These are phyloP conservation scores for Phytophthora ramorum DNA, from an alignment of 352 stramenopile species.

Conservation along the genomic window DNA sequence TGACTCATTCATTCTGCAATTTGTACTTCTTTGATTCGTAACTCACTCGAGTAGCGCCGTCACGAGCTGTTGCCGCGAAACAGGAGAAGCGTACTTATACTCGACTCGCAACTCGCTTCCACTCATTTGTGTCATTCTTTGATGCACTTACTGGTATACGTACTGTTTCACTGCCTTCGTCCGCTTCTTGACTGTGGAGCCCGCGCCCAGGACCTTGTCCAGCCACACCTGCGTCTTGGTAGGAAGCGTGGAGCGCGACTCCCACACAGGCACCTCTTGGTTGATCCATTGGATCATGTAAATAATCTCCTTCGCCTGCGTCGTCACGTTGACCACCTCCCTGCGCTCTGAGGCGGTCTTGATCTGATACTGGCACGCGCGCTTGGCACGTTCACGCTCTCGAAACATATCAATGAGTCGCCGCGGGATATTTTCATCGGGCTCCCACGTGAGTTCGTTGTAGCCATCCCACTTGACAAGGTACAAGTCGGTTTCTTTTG, in stretches of 20 bases:
- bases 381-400: conserved; percentile 57
- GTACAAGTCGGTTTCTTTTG: conserved; percentile 73
- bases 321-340: conserved; percentile 70
- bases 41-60: conserved; percentile 24
- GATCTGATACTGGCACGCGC: conserved; percentile 60
- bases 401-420: conserved; percentile 68
- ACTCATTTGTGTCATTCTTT: neutral
- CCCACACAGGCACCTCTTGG: conserved; percentile 55
- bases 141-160: conserved; percentile 25
- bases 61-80: neutral
- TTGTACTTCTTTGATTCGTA: conserved; percentile 33
- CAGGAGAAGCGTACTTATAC: conserved; percentile 4
- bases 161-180: conserved; percentile 41
- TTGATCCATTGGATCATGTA: conserved; percentile 80
- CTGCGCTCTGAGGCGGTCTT: conserved; percentile 56
- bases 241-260: conserved; percentile 60
- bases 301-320: conserved; percentile 58
- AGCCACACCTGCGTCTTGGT: conserved; percentile 66
- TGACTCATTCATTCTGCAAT: conserved; percentile 37
- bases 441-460: conserved; percentile 83
- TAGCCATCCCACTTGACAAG: conserved; percentile 86
- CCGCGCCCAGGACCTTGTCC: conserved; percentile 66
- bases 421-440: conserved; percentile 70
- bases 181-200: conserved; percentile 42
- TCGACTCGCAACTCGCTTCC: conserved; percentile 3